Evolutionary conservation across 352 stramenopile genomes (phyloP).

Genomic region (Pythium grandisporangium): DNA sequence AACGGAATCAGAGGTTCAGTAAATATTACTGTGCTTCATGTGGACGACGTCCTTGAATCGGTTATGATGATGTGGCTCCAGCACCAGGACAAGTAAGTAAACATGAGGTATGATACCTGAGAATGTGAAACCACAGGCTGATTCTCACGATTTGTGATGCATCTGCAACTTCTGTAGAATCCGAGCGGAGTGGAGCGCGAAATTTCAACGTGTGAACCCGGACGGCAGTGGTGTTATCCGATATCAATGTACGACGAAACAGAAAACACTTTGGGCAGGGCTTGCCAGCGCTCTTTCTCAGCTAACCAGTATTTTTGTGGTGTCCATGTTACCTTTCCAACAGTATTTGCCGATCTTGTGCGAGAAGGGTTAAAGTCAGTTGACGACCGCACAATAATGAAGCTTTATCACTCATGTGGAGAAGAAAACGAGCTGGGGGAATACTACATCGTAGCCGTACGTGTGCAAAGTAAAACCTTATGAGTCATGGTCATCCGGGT

Average conservation of each 20-base stretch:
- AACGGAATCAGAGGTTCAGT: conserved; percentile 1
- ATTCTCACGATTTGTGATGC: neutral
- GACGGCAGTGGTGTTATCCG: conserved; percentile 51
- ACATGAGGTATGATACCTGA: too few species aligned
- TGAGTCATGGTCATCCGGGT: neutral
- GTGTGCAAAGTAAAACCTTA: conserved; percentile 7
- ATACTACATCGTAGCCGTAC: conserved; percentile 46
- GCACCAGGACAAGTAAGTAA: conserved; percentile 36
- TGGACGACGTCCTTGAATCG: conserved; percentile 63
- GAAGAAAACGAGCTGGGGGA: conserved; percentile 82
- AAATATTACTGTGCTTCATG: conserved; percentile 20
- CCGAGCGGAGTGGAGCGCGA: conserved; percentile 39
- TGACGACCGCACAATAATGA: conserved; percentile 43
- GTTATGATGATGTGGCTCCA: conserved; percentile 70
- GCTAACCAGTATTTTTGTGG: too few species aligned
- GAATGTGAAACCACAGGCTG: too few species aligned
- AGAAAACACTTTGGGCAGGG: too few species aligned
- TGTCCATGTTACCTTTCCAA: too few species aligned
- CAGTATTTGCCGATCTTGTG: conserved; percentile 51
- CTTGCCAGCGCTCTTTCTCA: neutral
- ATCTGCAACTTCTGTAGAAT: too few species aligned
- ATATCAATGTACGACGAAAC: neutral
- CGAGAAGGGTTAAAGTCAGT: conserved; percentile 36
- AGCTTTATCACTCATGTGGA: conserved; percentile 62
- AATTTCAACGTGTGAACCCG: conserved; percentile 55